phyloP scores from a whole-genome alignment of 306 rosid species.

The Nissolia schottii region DNA sequence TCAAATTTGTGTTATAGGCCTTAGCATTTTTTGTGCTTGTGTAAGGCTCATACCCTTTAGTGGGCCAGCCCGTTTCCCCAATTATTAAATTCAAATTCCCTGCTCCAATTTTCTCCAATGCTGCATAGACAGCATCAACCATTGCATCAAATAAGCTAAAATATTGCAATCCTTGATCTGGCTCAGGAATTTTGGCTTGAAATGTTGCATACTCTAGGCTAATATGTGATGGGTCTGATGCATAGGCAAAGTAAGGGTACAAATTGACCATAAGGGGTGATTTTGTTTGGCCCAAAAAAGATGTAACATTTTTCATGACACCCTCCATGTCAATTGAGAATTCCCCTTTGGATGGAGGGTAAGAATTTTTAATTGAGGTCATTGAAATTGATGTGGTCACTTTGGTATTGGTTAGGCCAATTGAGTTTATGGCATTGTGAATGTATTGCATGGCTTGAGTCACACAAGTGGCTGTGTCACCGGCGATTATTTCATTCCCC shows the following conservation, averaged over 20 bases:
- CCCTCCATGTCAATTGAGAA: neutral
- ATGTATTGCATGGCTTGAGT: conserved; percentile 15
- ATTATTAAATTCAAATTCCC: neutral
- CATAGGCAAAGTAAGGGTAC: conserved; percentile 15
- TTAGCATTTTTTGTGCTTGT: neutral
- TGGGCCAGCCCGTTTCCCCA: conserved; percentile 24
- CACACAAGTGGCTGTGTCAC: neutral
- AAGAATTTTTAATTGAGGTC: neutral
- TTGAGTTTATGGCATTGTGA: neutral
- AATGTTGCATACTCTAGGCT: conserved; percentile 14
- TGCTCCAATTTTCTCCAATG: neutral
- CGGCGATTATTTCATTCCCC: conserved; percentile 26
- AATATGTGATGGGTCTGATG: neutral
- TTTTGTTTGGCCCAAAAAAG: neutral
- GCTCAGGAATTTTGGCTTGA: neutral
- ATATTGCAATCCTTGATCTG: neutral
- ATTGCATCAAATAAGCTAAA: conserved; percentile 5
- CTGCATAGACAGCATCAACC: conserved; percentile 14
- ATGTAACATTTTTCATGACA: neutral
- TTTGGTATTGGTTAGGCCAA: neutral
- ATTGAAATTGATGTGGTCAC: conserved; percentile 3
- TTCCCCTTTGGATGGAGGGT: conserved; percentile 25
- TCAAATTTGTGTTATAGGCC: neutral
- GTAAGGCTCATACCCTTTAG: neutral
- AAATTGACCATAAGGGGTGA: conserved; percentile 21